Evolutionary conservation across 192 early-diverging fungal genomes (phyloP).

Genomic region (Ambispora gerdemannii): DNA sequence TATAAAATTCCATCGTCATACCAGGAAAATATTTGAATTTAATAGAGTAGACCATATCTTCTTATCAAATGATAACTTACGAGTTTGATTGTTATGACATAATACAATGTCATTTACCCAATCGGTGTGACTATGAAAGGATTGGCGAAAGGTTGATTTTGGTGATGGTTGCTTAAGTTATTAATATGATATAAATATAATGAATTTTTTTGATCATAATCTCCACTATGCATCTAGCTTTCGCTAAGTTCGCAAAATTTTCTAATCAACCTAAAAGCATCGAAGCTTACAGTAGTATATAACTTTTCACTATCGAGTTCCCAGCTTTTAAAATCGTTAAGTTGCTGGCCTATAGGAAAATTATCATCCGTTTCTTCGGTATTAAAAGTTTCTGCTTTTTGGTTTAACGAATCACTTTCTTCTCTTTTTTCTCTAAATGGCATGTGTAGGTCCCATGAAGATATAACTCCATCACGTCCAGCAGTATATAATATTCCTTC

Average conservation of each 20-base stretch:
- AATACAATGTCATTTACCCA: conserved; percentile 96
- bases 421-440: conserved; percentile 3
- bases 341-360: neutral
- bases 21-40: conserved; percentile 2
- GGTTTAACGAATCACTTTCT: neutral
- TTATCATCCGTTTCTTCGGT: conserved; percentile 3
- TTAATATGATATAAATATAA: neutral
- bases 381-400: neutral
- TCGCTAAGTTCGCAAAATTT: too few species aligned
- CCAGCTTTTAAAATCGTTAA: conserved; percentile 17
- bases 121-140: conserved; percentile 82
- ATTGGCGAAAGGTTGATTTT: conserved; percentile 62
- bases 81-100: conserved; percentile 57
- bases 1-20: conserved; percentile 22
- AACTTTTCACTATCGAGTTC: conserved; percentile 5
- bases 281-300: neutral
- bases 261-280: too few species aligned
- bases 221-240: too few species aligned
- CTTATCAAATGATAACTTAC: conserved; percentile 43
- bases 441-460: conserved; percentile 79
- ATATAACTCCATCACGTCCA: conserved; percentile 84
- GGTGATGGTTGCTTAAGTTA: conserved; percentile 36
- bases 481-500: conserved; percentile 82
- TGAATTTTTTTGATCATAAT: too few species aligned
- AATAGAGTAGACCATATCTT: too few species aligned